Evolutionary conservation across 139 green algal species (phyloP), one percentile per base, ranked within the genome.

Genomic region (Chlorella sorokiniana): DNA sequence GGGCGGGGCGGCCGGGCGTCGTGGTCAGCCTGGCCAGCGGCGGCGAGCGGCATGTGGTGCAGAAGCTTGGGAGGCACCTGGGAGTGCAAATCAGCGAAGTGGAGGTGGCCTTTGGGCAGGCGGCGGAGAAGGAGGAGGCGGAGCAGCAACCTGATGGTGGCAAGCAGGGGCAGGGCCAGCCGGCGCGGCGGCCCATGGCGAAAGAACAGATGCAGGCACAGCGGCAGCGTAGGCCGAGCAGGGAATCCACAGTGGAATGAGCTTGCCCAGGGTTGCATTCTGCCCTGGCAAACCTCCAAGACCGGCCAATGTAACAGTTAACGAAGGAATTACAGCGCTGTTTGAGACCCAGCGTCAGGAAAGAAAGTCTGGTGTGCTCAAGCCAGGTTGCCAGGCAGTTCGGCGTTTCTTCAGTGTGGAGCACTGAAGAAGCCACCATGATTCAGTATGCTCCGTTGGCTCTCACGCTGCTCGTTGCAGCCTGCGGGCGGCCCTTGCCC

Each of bases 31-130:
- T 98, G 3, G 89, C 92, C 3, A 84, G 88, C 8, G 88, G 84
- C 0, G 45, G 82, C 10, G 93, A 97, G 71, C 42, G 77, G 25
- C 96, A 93, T 83, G 91, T 98, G 31, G 79, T 98, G 40, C 79
- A 94, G 1, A 94, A 94, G 79, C 87, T 97, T 70, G 81, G 78
- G 16, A 81, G 78, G 44, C 74, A 77, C 41, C 81, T 97, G 67
- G 86, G 86, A 0, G 88, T 96, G 54, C 41, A 79, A 0, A 92
- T 96, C 18, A 35, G 33, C 4, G 83, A 90, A 35, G 74, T 79
- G 56, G 72, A 89, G 37, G 40, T 90, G 44, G 14, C 25, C 4
- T 54, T 56, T 64, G 88, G 88, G 0, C 69, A 78, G 64, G 63
- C 67, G 33, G 40, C 37, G 41, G 45, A 73, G 74, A 6, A 9